Conservation (phyloP, 805 yeast species). For the Ascoidea asiatica region DNA sequence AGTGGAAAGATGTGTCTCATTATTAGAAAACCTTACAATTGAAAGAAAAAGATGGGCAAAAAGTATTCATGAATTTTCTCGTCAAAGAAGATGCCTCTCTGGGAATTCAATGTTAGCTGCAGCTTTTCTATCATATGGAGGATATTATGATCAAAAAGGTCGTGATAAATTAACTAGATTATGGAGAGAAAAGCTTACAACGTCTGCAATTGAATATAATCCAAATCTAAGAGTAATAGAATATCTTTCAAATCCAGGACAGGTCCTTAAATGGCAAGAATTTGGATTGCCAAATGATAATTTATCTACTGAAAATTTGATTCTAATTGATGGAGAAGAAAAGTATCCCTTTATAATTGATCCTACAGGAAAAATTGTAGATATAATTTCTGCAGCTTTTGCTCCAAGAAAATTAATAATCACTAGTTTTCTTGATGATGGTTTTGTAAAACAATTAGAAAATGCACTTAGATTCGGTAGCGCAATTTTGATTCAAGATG, state of each 20-base stretch:
- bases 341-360: constrained; percentile 55
- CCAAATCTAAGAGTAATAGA: constrained; percentile 19
- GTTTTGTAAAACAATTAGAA: constrained; percentile 57
- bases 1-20: constrained; percentile 44
- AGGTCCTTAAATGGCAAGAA: constrained; percentile 36
- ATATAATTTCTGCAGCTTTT: constrained; percentile 22
- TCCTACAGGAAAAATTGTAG: constrained; percentile 39
- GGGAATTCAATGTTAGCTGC: constrained; percentile 61
- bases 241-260: constrained; percentile 25
- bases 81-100: constrained; percentile 29
- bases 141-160: constrained; percentile 35
- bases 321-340: constrained; percentile 27
- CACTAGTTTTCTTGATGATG: constrained; percentile 61
- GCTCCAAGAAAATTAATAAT: constrained; percentile 27
- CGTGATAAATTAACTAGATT: constrained; percentile 22
- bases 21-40: constrained; percentile 47
- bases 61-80: constrained; percentile 37
- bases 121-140: constrained; percentile 47
- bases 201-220: constrained; percentile 26
- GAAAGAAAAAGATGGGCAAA: constrained; percentile 71
- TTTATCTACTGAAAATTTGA: constrained; percentile 47
- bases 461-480: constrained; percentile 81
- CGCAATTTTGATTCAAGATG: constrained; percentile 56
- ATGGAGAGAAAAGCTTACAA: constrained; percentile 24
- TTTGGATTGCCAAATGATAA: constrained; percentile 45